phyloP scores from a whole-genome alignment of 2,329 filamentous ascomycete species.

The Pseudogymnoascus sp. region DNA sequence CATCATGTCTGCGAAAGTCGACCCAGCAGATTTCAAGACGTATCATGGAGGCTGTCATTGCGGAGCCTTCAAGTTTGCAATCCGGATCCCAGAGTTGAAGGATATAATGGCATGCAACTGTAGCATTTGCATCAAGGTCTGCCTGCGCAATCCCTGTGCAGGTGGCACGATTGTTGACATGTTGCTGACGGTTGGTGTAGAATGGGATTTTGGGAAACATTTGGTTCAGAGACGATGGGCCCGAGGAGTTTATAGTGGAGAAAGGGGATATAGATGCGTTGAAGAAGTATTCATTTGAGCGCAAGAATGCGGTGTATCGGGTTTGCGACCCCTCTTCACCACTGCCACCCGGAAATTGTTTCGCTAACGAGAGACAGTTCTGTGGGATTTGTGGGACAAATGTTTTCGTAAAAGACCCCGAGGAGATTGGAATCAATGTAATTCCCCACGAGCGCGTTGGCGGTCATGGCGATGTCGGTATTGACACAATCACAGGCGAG shows the following conservation, averaged over 20 bases:
- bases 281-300: background rate
- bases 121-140: conserved; percentile 55
- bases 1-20: background rate
- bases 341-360: background rate
- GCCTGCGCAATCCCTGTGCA: conserved; percentile 37
- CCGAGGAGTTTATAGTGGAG: background rate
- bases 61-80: conserved; percentile 46
- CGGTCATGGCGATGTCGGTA: background rate
- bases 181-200: background rate
- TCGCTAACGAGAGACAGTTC: background rate
- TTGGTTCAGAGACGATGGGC: background rate
- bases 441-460: background rate
- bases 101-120: conserved; percentile 56
- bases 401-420: background rate
- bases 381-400: background rate
- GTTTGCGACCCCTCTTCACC: background rate
- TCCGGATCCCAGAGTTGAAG: conserved; percentile 51
- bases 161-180: background rate
- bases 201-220: conserved; percentile 1
- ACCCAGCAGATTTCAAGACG: conserved; percentile 18
- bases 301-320: background rate
- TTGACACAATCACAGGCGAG: background rate
- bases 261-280: background rate
- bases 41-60: conserved; percentile 55
- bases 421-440: background rate